Evolutionary conservation across 2,329 filamentous ascomycete genomes (phyloP).

Genomic region (Volutella citrinella): DNA sequence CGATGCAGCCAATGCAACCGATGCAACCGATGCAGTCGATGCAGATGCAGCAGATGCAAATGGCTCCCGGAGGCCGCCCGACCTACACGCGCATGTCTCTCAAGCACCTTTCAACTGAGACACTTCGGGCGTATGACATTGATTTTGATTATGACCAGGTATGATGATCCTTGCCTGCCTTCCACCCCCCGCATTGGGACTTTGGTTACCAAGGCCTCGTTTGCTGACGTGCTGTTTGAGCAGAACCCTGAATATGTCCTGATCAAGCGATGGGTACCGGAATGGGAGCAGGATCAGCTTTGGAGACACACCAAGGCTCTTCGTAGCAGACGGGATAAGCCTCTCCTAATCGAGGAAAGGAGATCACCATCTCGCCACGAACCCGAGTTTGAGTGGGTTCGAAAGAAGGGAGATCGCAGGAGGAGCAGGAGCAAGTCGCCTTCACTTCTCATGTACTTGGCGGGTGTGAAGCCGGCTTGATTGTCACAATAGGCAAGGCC

Average conservation of each 20-base stretch:
- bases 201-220: too few species aligned
- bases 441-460: constrained; percentile 54
- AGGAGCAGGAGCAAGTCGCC: constrained; percentile 59
- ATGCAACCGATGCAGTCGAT: too few species aligned
- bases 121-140: constrained; percentile 51
- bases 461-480: constrained; percentile 46
- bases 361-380: constrained; percentile 39
- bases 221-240: constrained; percentile 29
- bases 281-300: constrained; percentile 67
- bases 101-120: constrained; percentile 60
- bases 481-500: neutral
- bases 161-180: too few species aligned
- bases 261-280: constrained; percentile 70
- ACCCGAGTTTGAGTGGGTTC: constrained; percentile 53
- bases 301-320: constrained; percentile 68
- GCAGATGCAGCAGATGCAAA: neutral
- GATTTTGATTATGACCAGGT: constrained; percentile 58
- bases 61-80: constrained; percentile 33
- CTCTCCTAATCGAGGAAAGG: constrained; percentile 47
- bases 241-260: constrained; percentile 68
- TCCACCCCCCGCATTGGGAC: too few species aligned
- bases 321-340: constrained; percentile 52
- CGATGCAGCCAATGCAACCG: too few species aligned
- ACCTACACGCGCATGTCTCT: constrained; percentile 65
- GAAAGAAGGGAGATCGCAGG: constrained; percentile 52